Conservation (phyloP, 1,139 yeast species). For the Hemisphaericaspora xylofermentans region DNA sequence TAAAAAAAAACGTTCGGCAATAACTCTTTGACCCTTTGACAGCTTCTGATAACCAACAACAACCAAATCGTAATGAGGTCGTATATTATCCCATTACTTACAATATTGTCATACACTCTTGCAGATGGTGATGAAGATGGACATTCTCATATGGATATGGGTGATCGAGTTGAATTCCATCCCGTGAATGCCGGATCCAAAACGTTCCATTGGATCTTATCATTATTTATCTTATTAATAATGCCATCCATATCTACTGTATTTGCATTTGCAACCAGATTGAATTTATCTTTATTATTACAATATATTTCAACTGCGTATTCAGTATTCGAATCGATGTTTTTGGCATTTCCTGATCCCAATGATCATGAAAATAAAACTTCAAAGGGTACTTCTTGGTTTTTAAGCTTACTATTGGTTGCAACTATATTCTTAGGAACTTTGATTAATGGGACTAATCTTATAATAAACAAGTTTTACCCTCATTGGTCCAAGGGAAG, state of each 20-base stretch:
- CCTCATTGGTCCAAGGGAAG: conserved; percentile 29
- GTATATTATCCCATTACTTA: not conserved
- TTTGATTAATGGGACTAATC: conserved; percentile 52
- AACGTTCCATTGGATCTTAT: conserved; percentile 62
- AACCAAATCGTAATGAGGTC: not conserved
- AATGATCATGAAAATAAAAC: conserved; percentile 66
- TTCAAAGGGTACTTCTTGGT: conserved; percentile 65
- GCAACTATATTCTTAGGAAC: conserved; percentile 53
- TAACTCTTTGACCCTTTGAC: too few species aligned
- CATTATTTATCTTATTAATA: conserved; percentile 46
- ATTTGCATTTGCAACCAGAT: conserved; percentile 53
- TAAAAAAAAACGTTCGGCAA: too few species aligned
- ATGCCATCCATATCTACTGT: conserved; percentile 56
- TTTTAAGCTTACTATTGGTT: conserved; percentile 48
- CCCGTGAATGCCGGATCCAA: conserved; percentile 51
- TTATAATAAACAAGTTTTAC: conserved; percentile 38
- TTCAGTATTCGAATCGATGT: conserved; percentile 53
- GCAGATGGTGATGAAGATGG: conserved; percentile 10
- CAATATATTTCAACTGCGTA: conserved; percentile 51
- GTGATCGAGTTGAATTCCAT: conserved; percentile 39
- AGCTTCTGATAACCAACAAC: too few species aligned
- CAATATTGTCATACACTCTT: not conserved
- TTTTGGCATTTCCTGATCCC: conserved; percentile 61
- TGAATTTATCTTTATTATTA: conserved; percentile 45
- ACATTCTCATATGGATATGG: conserved; percentile 30